Conservation (phyloP, 177 flowering plant genomes). For the Vitis hybrid region DNA sequence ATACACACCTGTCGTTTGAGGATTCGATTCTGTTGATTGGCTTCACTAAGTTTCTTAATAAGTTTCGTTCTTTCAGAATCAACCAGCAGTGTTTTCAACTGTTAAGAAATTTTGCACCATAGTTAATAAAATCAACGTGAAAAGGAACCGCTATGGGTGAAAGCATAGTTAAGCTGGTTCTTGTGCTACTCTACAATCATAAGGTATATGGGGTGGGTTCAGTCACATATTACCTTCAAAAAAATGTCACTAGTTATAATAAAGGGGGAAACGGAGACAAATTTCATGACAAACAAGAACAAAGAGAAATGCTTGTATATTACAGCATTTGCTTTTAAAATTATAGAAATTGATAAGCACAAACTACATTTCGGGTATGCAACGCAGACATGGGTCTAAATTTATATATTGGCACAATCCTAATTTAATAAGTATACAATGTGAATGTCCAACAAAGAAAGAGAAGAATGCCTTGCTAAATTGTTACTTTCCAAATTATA, state of each 20-base stretch:
- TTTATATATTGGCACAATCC: no score
- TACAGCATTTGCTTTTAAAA: no score
- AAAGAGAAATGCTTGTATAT: no score
- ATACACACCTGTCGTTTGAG: conserved; percentile 83
- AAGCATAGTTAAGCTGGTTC: neutral
- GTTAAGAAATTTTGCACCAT: conserved; percentile 8
- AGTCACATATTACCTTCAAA: neutral
- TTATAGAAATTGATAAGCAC: no score
- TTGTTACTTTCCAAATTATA: no score
- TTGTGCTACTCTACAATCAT: neutral
- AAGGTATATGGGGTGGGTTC: conserved; percentile 2
- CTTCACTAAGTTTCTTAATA: conserved; percentile 78
- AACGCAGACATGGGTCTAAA: no score
- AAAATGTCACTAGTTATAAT: neutral
- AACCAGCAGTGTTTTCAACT: conserved; percentile 66
- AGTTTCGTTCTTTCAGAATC: conserved; percentile 80
- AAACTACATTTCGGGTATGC: no score
- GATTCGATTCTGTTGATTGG: conserved; percentile 85
- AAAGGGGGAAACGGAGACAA: neutral
- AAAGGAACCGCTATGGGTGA: neutral
- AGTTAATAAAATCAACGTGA: neutral
- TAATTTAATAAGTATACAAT: no score
- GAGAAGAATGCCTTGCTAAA: no score
- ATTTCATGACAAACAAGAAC: neutral
- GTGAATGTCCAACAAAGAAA: no score